Evolutionary conservation across 176 grass and related monocot genomes (phyloP).

Genomic region (Typha latifolia): DNA sequence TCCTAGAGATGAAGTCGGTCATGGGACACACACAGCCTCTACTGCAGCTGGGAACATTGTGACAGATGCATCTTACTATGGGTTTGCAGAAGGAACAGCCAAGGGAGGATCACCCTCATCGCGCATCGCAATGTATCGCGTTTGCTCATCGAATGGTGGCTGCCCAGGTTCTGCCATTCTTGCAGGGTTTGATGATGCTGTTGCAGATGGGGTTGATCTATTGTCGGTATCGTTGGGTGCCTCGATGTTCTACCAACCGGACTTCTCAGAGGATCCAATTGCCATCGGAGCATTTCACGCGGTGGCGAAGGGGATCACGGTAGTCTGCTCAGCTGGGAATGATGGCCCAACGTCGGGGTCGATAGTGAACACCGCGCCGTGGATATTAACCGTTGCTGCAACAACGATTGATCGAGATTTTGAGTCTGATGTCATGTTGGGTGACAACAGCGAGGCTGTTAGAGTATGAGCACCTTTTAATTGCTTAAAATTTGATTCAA

Average conservation of each 20-base stretch:
- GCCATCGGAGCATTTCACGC: slow-evolving; percentile 87
- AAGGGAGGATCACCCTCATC: slow-evolving; percentile 54
- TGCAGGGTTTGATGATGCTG: slow-evolving; percentile 76
- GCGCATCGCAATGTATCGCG: slow-evolving; percentile 59
- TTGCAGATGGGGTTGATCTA: slow-evolving; percentile 60
- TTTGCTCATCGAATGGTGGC: slow-evolving; percentile 51
- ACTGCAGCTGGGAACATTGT: slow-evolving; percentile 60
- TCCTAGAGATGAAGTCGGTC: slow-evolving; percentile 44
- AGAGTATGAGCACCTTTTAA: slow-evolving; percentile 16
- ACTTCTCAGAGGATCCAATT: slow-evolving; percentile 56
- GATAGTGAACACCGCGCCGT: slow-evolving; percentile 65
- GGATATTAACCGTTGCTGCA: slow-evolving; percentile 83
- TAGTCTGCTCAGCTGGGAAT: slow-evolving; percentile 82
- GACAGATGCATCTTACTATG: slow-evolving; percentile 52
- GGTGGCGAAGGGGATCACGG: slow-evolving; percentile 49
- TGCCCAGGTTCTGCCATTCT: slow-evolving; percentile 75
- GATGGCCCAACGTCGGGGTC: slow-evolving; percentile 40
- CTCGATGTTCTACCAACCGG: slow-evolving; percentile 24
- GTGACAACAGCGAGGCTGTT: slow-evolving; percentile 44
- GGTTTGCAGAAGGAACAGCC: slow-evolving; percentile 50
- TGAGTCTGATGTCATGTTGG: slow-evolving; percentile 69
- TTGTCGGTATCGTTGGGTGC: slow-evolving; percentile 58
- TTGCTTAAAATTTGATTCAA: too few species aligned
- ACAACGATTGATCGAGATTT: slow-evolving; percentile 79
- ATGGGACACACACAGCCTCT: slow-evolving; percentile 83